phyloP scores from a whole-genome alignment of 2,329 filamentous ascomycete species.

The Purpureocillium lavendulum region DNA sequence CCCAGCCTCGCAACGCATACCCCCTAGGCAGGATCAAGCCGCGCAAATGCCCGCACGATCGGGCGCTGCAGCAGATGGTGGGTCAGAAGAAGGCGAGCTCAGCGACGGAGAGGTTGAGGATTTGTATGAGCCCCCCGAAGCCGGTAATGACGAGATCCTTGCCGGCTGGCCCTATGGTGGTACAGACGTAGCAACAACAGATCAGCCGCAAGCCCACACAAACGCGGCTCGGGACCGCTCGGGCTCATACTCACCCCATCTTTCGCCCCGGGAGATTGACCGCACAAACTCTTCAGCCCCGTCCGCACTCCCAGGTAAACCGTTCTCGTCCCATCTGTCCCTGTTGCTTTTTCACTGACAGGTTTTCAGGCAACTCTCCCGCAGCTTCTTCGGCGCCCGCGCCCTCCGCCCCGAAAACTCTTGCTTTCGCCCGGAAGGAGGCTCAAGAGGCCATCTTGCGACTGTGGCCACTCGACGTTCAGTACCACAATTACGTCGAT shows the following conservation, averaged over 20 bases:
- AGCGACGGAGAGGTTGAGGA: conserved; percentile 60
- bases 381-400: too few relatives aligned
- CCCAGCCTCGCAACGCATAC: not conserved
- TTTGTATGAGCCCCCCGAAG: conserved; percentile 36
- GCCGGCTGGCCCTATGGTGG: not conserved
- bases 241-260: conserved; percentile 43
- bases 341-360: not conserved
- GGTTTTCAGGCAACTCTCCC: too few relatives aligned
- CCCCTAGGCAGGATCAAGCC: not conserved
- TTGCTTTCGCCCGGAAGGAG: conserved; percentile 40
- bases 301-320: not conserved
- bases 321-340: conserved; percentile 6
- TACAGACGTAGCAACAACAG: not conserved
- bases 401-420: not conserved
- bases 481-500: conserved; percentile 63
- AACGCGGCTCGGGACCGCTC: conserved; percentile 30
- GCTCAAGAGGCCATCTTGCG: conserved; percentile 61
- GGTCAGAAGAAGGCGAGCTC: conserved; percentile 65
- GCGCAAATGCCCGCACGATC: not conserved
- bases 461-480: conserved; percentile 58
- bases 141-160: conserved; percentile 3
- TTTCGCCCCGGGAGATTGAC: conserved; percentile 40
- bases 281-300: not conserved
- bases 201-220: not conserved
- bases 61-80: conserved; percentile 6